Evolutionary conservation across 148 eudicot species (phyloP), one percentile per base, ranked within the genome.

Genomic region (Dianthus caryophyllus): DNA sequence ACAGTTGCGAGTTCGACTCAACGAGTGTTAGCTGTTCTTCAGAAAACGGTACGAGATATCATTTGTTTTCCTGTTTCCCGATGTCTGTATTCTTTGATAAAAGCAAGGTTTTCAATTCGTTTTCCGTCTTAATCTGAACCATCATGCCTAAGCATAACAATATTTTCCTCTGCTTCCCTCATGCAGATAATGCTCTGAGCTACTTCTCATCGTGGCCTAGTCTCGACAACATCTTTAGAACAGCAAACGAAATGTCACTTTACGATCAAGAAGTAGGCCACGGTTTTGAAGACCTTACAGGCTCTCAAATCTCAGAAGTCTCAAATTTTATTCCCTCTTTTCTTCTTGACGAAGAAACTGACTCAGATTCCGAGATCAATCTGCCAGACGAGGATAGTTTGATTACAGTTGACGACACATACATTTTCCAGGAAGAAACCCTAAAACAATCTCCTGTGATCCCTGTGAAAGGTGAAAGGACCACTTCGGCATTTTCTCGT

Each of bases 351-450:
- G 61, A 50, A 47, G 74, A 76, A 48, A 39, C 58, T 71, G 71
- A 66, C 43, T 39, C 66, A 18, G 39, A 55, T 50, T 31, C 59
- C 49, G 75, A 71, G 50, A 52, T 71, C 66, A 54, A 39, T 30
- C 79, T 76, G 49, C 79, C 74, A 11, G 74, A 75, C 29, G 79
- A 71, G 64, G 75, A 76, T 62, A 76, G 78, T 70, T 58, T 71
- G 71, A 71, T 76, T 11, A 60, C 71, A 39, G 20, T 76, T 25
- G 79, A 76, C 10, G 79, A 71, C n/a, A 66, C 74, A 25, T 76
- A 27, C 71, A 76, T 76, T 53, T 30, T 71, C 49, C 48, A 65
- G 18, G 75, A 65, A 70, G 75, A 75, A 17, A 17, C 38, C 33
- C 41, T 22, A 9, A 20, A n/a, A 10, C 51, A 52, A 15, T 21